Evolutionary conservation across 352 stramenopile genomes (phyloP), one percentile per base, ranked within the genome.

Genomic region (Blastocystis sp.): DNA sequence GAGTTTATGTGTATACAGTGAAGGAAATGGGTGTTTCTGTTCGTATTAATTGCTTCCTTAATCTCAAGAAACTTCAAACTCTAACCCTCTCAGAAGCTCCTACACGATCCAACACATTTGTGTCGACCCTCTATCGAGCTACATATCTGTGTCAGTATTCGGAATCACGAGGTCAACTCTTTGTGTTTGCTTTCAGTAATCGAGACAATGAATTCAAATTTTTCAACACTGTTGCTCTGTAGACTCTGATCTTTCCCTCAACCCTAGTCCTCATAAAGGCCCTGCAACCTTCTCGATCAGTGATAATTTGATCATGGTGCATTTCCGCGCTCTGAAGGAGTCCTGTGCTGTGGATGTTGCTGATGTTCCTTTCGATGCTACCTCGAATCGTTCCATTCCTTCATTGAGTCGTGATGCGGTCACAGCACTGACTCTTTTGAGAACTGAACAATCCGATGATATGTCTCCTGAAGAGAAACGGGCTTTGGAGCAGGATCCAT

Each of bases 201-300:
- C 73, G 73, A 7, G 73, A 84, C 0, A 64, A 44, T 24, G 73
- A 84, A 57, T 84, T 84, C 33, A 62, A 64, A 33, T 84, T 66
- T 51, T 84, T 66, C 73, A 84, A 84, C 73, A 84, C 73, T 37
- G 53, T 84, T 5, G 73, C 73, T 35, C 51, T 84, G 73, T 84
- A 54, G 15, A 7, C 19, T 27, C 40, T 40, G 0, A 13, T n/a
- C 22, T n/a, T 27, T 1, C 13, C 68, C 4, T 53, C 9, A 9
- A 70, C 11, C 24, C 37, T 66, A 84, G 73, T 9, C 73, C 73
- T 13, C 24, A 66, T 17, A 35, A 30, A 13, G 54, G 73, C 54
- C 73, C 73, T 42, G 73, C 73, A 22, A 22, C 68, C 19, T 37
- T 84, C 13, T 84, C 73, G 11, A 24, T 68, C 11, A 68, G 48